Evolutionary conservation across 208 protist genomes (phyloP).

Genomic region (Acanthamoeba triangularis): DNA sequence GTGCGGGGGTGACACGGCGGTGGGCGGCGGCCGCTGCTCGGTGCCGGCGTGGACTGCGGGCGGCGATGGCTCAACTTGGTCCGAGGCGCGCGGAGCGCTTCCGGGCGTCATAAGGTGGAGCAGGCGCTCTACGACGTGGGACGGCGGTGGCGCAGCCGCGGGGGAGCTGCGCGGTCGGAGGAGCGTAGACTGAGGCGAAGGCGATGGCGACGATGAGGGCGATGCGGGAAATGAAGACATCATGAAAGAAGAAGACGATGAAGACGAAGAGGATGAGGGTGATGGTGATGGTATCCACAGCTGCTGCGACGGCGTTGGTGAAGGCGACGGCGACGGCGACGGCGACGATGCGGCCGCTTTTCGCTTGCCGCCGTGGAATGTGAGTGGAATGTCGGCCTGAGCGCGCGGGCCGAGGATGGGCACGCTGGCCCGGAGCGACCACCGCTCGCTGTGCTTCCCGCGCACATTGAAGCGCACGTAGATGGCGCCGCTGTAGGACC

Average conservation of each 20-base stretch:
- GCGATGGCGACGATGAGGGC: not conserved
- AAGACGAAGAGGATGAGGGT: not conserved
- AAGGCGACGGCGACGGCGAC: not conserved
- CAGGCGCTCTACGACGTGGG: too few species aligned
- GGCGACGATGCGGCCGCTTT: not conserved
- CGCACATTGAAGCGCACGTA: not conserved
- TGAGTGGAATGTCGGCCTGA: not conserved
- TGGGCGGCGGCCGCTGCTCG: too few species aligned
- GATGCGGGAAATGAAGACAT: not conserved
- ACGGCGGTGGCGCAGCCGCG: too few species aligned
- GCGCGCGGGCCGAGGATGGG: not conserved
- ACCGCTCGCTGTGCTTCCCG: not conserved
- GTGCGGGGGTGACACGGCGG: too few species aligned
- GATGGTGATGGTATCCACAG: too few species aligned
- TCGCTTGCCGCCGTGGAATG: not conserved
- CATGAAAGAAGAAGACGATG: not conserved
- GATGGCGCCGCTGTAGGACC: not conserved
- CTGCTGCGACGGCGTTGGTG: too few species aligned
- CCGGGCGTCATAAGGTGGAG: too few species aligned
- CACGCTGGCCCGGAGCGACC: not conserved
- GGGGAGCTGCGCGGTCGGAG: too few species aligned
- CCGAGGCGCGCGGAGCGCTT: too few species aligned
- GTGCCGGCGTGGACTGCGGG: too few species aligned
- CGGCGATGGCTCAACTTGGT: too few species aligned
- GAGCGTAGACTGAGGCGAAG: too few species aligned